A percentile compares a stretch with the other conserved stretches of the same genome.
Conservation (phyloP, 1,284 basidiomycete genomes). For the Ustilago cynodontis region DNA sequence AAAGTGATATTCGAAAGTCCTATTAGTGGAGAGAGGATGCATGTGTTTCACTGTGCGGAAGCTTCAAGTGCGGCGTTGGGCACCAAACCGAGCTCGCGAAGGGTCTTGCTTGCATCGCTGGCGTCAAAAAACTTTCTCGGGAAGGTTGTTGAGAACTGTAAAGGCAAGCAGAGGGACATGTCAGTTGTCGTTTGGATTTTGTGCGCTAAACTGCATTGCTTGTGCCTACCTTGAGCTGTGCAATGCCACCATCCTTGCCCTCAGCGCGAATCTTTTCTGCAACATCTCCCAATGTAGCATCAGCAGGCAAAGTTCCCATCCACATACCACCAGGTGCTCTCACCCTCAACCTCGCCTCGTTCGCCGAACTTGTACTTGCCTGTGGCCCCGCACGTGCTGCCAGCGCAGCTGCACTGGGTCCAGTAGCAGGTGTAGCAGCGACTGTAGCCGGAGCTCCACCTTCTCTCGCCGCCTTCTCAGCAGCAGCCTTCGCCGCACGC, state of each 20-base stretch:
- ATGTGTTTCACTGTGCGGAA: slow-evolving; percentile 18
- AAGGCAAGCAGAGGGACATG: not conserved
- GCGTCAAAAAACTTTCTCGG: slow-evolving; percentile 64
- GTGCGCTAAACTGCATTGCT: not conserved
- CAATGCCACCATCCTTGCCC: slow-evolving; percentile 52
- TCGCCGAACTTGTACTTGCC: slow-evolving; percentile 45
- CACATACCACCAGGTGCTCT: slow-evolving; percentile 62
- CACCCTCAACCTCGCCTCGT: slow-evolving; percentile 64
- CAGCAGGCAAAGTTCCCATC: slow-evolving; percentile 62
- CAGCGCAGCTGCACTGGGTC: slow-evolving; percentile 40
- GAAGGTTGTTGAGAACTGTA: slow-evolving; percentile 67
- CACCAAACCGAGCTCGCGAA: slow-evolving; percentile 66
- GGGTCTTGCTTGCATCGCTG: slow-evolving; percentile 57
- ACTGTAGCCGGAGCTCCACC: slow-evolving; percentile 26
- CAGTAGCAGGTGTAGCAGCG: slow-evolving; percentile 24
- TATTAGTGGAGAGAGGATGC: not conserved
- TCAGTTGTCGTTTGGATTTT: not conserved
- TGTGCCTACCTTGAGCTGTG: slow-evolving; percentile 54
- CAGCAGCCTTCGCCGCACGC: slow-evolving; percentile 63
- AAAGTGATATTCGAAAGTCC: not conserved
- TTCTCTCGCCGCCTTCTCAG: slow-evolving; percentile 64
- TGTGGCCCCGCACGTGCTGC: slow-evolving; percentile 41
- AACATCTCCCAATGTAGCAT: slow-evolving; percentile 58
- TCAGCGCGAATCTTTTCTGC: slow-evolving; percentile 51
- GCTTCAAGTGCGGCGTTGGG: slow-evolving; percentile 68